Percentiles rank a stretch among this genome's conserved stretches.
phyloP scores from a whole-genome alignment of 257 asterid genomes.

The Henckelia pumila region DNA sequence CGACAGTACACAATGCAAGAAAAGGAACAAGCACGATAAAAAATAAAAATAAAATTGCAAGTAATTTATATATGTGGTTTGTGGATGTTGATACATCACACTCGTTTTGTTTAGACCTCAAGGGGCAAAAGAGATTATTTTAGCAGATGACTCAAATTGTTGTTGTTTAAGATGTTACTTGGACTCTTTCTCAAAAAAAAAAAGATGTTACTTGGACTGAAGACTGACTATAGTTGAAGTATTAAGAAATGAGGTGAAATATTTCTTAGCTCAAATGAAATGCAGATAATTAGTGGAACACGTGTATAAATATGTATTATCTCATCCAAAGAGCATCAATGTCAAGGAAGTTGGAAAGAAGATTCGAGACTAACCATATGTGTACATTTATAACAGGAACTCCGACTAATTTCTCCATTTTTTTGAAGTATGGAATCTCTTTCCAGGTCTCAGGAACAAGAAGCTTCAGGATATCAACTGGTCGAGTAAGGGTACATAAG shows the following conservation, averaged over 20 bases:
- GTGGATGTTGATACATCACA: neutral
- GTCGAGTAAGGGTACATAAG: slow-evolving; percentile 15
- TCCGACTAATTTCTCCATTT: slow-evolving; percentile 82
- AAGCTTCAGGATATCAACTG: slow-evolving; percentile 88
- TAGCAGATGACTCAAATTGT: neutral
- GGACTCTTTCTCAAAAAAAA: too few species aligned
- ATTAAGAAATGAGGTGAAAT: neutral
- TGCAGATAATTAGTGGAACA: neutral
- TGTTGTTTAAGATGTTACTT: too few species aligned
- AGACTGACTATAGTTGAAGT: neutral
- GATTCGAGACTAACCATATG: slow-evolving; percentile 61
- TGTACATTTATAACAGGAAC: slow-evolving; percentile 96
- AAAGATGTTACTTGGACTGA: neutral
- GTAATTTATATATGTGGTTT: neutral
- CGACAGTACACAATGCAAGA: neutral
- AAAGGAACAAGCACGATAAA: too few species aligned
- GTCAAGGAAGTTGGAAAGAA: neutral
- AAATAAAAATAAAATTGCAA: neutral
- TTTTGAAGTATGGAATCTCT: slow-evolving; percentile 70
- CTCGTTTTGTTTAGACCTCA: neutral
- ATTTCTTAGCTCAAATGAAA: neutral
- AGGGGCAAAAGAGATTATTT: neutral
- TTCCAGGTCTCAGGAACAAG: slow-evolving; percentile 91
- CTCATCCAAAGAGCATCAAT: neutral
- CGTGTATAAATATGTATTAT: neutral